phyloP scores from a whole-genome alignment of 164 flowering plant genomes.

The Magnolia sinica region DNA sequence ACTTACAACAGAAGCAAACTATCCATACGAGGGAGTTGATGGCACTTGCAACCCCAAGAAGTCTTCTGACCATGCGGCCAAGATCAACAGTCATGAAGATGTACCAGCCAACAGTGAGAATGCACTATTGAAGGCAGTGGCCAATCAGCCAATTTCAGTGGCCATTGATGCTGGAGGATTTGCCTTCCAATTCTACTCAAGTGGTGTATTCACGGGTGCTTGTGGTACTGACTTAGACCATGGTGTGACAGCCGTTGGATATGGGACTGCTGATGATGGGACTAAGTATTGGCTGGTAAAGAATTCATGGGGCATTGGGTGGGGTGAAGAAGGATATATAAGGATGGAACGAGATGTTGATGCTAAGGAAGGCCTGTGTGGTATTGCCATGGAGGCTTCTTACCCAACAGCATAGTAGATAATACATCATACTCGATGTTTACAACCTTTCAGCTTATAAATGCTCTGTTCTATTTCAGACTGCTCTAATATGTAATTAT shows the following conservation, averaged over 20 bases:
- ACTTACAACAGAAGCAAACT: constrained; percentile 23
- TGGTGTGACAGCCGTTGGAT: constrained; percentile 27
- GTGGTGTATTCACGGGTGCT: constrained; percentile 22
- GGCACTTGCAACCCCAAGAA: constrained; percentile 17
- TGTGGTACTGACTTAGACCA: constrained; percentile 28
- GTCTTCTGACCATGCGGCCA: constrained; percentile 9
- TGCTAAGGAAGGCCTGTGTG: constrained; percentile 22
- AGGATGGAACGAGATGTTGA: constrained; percentile 24
- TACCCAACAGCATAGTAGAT: constrained; percentile 18
- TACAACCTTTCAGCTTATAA: too few relatives aligned
- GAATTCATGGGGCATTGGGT: constrained; percentile 29
- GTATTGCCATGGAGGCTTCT: constrained; percentile 26
- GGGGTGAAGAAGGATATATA: constrained; percentile 32
- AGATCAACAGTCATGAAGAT: constrained; percentile 21
- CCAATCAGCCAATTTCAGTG: constrained; percentile 29
- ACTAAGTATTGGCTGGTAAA: constrained; percentile 33
- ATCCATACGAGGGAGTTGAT: constrained; percentile 16
- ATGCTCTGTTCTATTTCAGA: too few relatives aligned
- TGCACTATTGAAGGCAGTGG: constrained; percentile 21
- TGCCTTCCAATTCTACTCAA: constrained; percentile 24
- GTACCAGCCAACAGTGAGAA: constrained; percentile 23
- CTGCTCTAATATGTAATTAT: too few relatives aligned
- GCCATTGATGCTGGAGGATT: constrained; percentile 26
- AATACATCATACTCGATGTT: not conserved
- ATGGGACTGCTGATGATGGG: constrained; percentile 19